A percentile compares a stretch with the other conserved stretches of the same genome.
Evolutionary conservation across 352 stramenopile species (phyloP).

Genomic region (Phytophthora europaea): DNA sequence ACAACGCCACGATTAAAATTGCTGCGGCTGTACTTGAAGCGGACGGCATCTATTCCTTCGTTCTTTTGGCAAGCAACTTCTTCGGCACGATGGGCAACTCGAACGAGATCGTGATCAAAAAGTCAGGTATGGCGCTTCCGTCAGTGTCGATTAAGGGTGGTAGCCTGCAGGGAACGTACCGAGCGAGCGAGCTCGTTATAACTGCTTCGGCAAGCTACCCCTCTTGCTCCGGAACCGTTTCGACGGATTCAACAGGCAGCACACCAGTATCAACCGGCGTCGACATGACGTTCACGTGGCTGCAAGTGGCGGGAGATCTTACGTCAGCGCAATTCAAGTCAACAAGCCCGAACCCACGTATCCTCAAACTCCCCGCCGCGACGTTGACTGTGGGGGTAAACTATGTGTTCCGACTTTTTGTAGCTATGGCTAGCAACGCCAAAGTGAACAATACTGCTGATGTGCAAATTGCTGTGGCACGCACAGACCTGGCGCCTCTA

Average conservation of each 20-base stretch:
- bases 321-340: conserved; percentile 53
- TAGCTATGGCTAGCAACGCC: conserved; percentile 55
- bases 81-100: conserved; percentile 59
- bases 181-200: conserved; percentile 58
- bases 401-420: conserved; percentile 71
- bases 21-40: conserved; percentile 44
- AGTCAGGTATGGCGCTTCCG: conserved; percentile 59
- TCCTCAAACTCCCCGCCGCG: conserved; percentile 57
- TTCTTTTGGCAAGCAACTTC: conserved; percentile 63
- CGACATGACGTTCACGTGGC: conserved; percentile 68
- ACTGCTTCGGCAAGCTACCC: conserved; percentile 54
- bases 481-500: conserved; percentile 47
- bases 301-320: conserved; percentile 58
- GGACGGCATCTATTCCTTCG: conserved; percentile 52
- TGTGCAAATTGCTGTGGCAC: conserved; percentile 53
- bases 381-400: conserved; percentile 62
- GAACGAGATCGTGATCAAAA: conserved; percentile 51
- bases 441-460: conserved; percentile 62
- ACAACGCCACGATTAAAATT: conserved; percentile 55
- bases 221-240: conserved; percentile 40
- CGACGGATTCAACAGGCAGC: conserved; percentile 22
- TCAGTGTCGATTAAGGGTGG: conserved; percentile 67
- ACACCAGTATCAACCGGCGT: conserved; percentile 27
- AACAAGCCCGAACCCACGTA: conserved; percentile 60
- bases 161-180: conserved; percentile 42